Evolutionary conservation across 192 early-diverging fungal species (phyloP).

Genomic region (Mortierella alpina): DNA sequence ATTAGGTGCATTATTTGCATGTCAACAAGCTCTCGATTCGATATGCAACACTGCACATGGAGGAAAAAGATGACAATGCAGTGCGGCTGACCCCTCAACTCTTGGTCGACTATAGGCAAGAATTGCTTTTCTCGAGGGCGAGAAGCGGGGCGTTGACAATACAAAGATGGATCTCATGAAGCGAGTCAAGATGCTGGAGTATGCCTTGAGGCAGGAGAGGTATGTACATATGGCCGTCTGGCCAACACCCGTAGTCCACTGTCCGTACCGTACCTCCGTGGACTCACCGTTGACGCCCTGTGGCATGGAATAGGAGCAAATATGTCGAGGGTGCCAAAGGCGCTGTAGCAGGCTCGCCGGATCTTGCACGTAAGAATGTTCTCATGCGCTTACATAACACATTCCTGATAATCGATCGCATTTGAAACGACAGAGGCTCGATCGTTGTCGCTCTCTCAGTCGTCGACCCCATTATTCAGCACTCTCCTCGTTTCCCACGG

Average conservation of each 20-base stretch:
- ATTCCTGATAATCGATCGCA: too few relatives aligned
- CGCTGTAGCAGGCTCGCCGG: neutral
- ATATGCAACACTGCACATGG: neutral
- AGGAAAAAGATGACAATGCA: neutral
- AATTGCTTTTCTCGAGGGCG: conserved; percentile 82
- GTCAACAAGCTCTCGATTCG: neutral
- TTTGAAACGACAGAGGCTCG: too few relatives aligned
- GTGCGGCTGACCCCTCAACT: neutral
- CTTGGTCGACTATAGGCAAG: conserved; percentile 65
- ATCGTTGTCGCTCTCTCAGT: too few relatives aligned
- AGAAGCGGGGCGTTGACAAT: conserved; percentile 78
- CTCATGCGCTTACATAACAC: too few relatives aligned
- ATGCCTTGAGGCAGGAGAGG: conserved; percentile 81
- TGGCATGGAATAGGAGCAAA: conserved; percentile 36
- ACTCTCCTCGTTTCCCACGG: too few relatives aligned
- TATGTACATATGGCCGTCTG: conserved; percentile 21
- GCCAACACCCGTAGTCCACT: too few relatives aligned
- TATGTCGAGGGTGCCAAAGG: conserved; percentile 31
- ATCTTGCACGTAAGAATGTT: conserved; percentile 1
- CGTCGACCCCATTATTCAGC: too few relatives aligned
- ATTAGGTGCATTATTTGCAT: neutral
- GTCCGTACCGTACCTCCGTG: too few relatives aligned
- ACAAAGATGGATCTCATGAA: conserved; percentile 77
- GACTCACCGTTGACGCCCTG: too few relatives aligned
- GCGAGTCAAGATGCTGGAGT: conserved; percentile 91